phyloP scores from a whole-genome alignment of 75 land plant species.

The Chamaecyparis obtusa region DNA sequence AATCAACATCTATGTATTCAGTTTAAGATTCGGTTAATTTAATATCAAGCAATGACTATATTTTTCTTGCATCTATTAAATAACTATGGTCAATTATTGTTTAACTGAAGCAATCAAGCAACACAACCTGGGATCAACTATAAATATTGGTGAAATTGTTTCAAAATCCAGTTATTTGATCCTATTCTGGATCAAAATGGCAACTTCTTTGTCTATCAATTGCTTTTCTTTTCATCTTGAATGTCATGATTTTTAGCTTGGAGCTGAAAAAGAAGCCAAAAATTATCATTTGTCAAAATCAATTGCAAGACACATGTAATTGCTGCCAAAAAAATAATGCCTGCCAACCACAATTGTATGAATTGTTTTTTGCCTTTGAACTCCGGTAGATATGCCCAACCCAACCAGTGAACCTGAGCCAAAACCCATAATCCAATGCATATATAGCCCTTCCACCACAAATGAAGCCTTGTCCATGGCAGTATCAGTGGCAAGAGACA shows the following conservation, averaged over 20 bases:
- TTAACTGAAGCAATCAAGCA: neutral
- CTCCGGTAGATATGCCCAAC: slow-evolving; percentile 95
- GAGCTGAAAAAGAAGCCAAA: slow-evolving; percentile 31
- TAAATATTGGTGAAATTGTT: neutral
- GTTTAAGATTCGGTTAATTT: neutral
- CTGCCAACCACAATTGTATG: slow-evolving; percentile 85
- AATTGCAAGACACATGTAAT: slow-evolving; percentile 56
- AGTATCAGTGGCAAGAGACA: slow-evolving; percentile 82
- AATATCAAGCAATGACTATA: neutral
- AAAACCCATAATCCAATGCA: slow-evolving; percentile 77
- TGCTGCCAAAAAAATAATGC: slow-evolving; percentile 78
- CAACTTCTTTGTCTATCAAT: neutral
- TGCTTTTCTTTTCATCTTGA: slow-evolving; percentile 1
- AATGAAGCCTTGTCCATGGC: slow-evolving; percentile 77
- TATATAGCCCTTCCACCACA: slow-evolving; percentile 63
- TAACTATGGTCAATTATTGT: neutral
- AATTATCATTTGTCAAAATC: slow-evolving; percentile 51
- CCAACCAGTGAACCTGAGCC: slow-evolving; percentile 90
- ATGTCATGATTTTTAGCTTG: neutral
- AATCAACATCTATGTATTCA: neutral
- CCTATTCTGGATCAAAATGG: neutral
- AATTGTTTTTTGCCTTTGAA: slow-evolving; percentile 87
- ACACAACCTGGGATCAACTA: neutral
- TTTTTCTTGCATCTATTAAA: neutral
- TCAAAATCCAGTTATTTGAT: too few species aligned